Evolutionary conservation across 2,329 filamentous ascomycete genomes (phyloP), one percentile per base, ranked within the genome.

Genomic region (Phialophora chinensis): DNA sequence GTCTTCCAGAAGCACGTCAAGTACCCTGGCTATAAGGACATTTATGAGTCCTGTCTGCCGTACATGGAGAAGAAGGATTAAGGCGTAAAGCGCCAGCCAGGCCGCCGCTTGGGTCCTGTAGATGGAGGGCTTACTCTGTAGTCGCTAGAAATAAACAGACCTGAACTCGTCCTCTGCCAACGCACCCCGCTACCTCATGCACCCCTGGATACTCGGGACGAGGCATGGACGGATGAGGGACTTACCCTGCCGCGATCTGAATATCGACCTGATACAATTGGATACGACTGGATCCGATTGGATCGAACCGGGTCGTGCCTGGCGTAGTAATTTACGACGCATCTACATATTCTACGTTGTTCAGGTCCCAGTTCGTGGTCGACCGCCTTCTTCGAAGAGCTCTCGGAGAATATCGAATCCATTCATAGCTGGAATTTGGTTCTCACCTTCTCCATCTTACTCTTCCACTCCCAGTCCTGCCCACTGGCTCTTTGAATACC

Each of bases 381-480:
- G 5, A 44, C 5, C 38, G 2, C 1, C 38, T 42, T 42, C 38
- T 42, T n/a, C 38, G 20, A 27, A 17, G 38, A 17, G 14, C 38
- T n/a, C 17, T 7, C 17, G 14, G 17, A n/a, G 35, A 17, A 42
- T n/a, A 42, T 42, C 38, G 14, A 42, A 17, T 42, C 38, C 14
- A 42, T 6, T 74, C 85, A 98, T 76, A 99, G 83, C 79, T 96
- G 95, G 82, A 98, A 99, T 77, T 92, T 89, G 72, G 94, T 98
- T 74, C 95, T 86, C 75, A 91, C 85, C 83, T 97, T 97, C 82
- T 99, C 95, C 90, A 95, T 96, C 76, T 89, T 88, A 11, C 91
- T 90, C 81, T 96, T 96, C 95, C 95, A 99, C 77, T 97, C 88
- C 94, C 95, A 98, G 76, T 96, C 91, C 72, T 92, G 87, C 44